Percentiles rank a stretch among this genome's conserved stretches.
Evolutionary conservation across 305 asterid species (phyloP).

Genomic region (Ruellia speciosa): DNA sequence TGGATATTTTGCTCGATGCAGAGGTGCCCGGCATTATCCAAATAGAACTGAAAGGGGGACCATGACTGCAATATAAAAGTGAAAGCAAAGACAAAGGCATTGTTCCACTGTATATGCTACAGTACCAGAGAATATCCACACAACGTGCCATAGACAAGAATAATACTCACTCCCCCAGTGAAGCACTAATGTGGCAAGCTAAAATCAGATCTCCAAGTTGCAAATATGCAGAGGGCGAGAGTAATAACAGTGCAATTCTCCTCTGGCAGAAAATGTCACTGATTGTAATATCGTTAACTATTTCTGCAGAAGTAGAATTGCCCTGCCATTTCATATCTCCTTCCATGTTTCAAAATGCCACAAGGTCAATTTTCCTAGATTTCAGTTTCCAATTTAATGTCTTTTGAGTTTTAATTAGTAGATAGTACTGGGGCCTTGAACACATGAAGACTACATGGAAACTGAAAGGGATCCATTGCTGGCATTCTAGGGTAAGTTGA

Average conservation of each 20-base stretch:
- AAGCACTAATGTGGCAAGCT: not conserved
- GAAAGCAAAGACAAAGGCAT: slow-evolving; percentile 27
- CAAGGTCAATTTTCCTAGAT: not conserved
- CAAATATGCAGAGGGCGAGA: not conserved
- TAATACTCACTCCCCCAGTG: not conserved
- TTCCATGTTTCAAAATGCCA: not conserved
- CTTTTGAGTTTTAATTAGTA: no score
- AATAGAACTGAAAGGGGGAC: slow-evolving; percentile 27
- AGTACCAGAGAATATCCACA: slow-evolving; percentile 32
- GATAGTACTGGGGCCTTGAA: not conserved
- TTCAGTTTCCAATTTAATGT: not conserved
- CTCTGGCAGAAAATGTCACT: not conserved
- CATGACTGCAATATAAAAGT: slow-evolving; percentile 28
- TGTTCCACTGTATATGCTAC: slow-evolving; percentile 34
- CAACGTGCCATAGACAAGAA: not conserved
- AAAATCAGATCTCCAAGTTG: not conserved
- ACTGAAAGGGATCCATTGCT: not conserved
- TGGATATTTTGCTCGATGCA: not conserved
- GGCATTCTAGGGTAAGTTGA: not conserved
- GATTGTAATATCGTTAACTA: not conserved
- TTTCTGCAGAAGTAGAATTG: not conserved
- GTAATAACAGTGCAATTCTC: not conserved
- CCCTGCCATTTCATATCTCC: not conserved
- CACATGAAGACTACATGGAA: not conserved
- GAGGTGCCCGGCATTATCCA: slow-evolving; percentile 17